Evolutionary conservation across 2,329 filamentous ascomycete species (phyloP), one percentile per base, ranked within the genome.

Genomic region (Blumeriella jaapii): DNA sequence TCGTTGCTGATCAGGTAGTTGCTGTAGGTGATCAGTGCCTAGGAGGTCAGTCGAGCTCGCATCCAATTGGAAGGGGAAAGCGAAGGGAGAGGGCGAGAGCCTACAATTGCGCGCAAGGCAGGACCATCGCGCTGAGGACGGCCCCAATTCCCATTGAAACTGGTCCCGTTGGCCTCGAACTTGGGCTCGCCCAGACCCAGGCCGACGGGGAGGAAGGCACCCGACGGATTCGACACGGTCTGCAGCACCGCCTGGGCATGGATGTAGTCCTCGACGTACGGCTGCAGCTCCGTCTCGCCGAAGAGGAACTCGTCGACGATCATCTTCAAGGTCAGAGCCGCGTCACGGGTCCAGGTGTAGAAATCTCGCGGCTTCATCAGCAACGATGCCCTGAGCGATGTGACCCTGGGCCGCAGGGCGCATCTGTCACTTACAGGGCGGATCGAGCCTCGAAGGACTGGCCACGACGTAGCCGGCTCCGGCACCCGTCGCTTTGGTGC

Each of bases 91-190:
- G n/a, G n/a, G n/a, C n/a, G n/a, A n/a, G n/a, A n/a, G 6, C 25
- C 12, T 23, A 35, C 73, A 31, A 75, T 82, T 1, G 82, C 82
- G 33, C 84, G 69, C 19, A 91, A 68, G 12, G 83, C 74, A 15
- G 83, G 82, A 0, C 83, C 83, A 55, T 91, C 83, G 17, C 78
- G 69, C 58, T 91, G 83, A 11, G 83, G 83, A 16, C 83, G 72
- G 14, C 81, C 52, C 53, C 53, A 55, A 11, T 51, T 50, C 17
- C 71, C 77, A 6, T 72, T 81, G 53, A 72, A 85, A 5, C 71
- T 62, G 3, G 63, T 71, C 36, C 70, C 60, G 43, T 84, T 68
- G 28, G 75, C 72, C 36, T 77, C 63, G 56, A 71, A 87, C 58
- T 87, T 87, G 31, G 82, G 69, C 57, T 89, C 82, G 16, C 69